Percentiles rank a stretch among this genome's conserved stretches.
These are phyloP conservation scores for Plasmodium billcollinsi DNA, from an alignment of 169 alveolate species.

Conservation along the genomic window DNA sequence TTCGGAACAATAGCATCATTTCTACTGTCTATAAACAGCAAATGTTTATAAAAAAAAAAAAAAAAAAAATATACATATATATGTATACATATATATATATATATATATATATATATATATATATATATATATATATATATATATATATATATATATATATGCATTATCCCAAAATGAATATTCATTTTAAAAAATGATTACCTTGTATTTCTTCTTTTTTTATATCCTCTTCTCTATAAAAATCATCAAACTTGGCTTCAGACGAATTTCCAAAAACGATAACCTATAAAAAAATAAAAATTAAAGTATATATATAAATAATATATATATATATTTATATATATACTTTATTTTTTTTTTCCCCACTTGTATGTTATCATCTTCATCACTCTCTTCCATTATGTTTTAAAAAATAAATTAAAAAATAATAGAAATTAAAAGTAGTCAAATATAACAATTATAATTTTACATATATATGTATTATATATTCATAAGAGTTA, in stretches of 20 bases:
- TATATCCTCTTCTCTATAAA: conserved; percentile 36
- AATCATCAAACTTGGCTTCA: conserved; percentile 68
- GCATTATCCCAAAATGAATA: neutral
- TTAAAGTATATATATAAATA: neutral
- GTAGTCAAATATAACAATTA: too few relatives aligned
- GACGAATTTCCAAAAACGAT: conserved; percentile 72
- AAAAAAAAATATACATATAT: too few relatives aligned
- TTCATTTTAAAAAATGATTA: neutral
- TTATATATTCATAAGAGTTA: neutral
- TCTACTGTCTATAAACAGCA: neutral
- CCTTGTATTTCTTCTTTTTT: conserved; percentile 10
- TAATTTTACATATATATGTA: neutral
- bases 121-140: neutral
- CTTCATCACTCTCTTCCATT: conserved; percentile 74
- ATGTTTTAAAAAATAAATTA: too few relatives aligned
- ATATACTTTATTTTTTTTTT: neutral
- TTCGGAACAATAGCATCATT: neutral
- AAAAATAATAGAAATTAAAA: too few relatives aligned
- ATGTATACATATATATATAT: neutral
- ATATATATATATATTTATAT: neutral
- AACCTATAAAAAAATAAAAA: conserved; percentile 27
- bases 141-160: neutral
- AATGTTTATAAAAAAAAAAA: neutral
- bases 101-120: neutral
- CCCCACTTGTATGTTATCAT: conserved; percentile 52